A percentile compares a stretch with the other conserved stretches of the same genome.
phyloP scores from a whole-genome alignment of 2,329 filamentous ascomycete species.

The Clonostachys rosea region DNA sequence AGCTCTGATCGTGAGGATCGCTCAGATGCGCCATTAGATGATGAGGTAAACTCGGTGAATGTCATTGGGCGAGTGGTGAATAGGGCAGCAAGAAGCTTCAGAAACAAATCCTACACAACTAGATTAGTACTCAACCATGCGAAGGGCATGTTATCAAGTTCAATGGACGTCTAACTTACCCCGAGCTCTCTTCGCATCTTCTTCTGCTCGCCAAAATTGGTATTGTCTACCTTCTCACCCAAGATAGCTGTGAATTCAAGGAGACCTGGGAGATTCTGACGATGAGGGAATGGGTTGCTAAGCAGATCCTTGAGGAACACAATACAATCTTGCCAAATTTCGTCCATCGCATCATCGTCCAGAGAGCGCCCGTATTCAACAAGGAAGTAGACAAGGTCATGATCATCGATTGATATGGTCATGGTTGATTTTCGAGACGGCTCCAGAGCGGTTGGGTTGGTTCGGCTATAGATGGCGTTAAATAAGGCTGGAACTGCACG shows the following conservation, averaged over 20 bases:
- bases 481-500: slow-evolving; percentile 92
- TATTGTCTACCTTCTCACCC: slow-evolving; percentile 95
- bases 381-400: slow-evolving; percentile 81
- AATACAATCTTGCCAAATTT: slow-evolving; percentile 95
- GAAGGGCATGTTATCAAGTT: neutral
- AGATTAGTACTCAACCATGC: neutral
- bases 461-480: slow-evolving; percentile 92
- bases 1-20: slow-evolving; percentile 27
- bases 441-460: slow-evolving; percentile 77
- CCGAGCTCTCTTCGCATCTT: slow-evolving; percentile 88
- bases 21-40: slow-evolving; percentile 25
- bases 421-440: slow-evolving; percentile 79
- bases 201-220: slow-evolving; percentile 90
- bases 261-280: slow-evolving; percentile 81
- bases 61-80: slow-evolving; percentile 84
- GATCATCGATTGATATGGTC: slow-evolving; percentile 78
- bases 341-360: slow-evolving; percentile 96
- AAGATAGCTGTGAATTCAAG: slow-evolving; percentile 86
- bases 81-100: slow-evolving; percentile 83
- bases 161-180: slow-evolving; percentile 43
- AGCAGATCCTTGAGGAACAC: slow-evolving; percentile 86
- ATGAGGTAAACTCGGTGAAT: slow-evolving; percentile 52
- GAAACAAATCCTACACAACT: slow-evolving; percentile 69
- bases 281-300: slow-evolving; percentile 89
- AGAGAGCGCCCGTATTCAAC: slow-evolving; percentile 86